Conservation (phyloP, 202 grass and related monocot species). For the Setaria italica region DNA sequence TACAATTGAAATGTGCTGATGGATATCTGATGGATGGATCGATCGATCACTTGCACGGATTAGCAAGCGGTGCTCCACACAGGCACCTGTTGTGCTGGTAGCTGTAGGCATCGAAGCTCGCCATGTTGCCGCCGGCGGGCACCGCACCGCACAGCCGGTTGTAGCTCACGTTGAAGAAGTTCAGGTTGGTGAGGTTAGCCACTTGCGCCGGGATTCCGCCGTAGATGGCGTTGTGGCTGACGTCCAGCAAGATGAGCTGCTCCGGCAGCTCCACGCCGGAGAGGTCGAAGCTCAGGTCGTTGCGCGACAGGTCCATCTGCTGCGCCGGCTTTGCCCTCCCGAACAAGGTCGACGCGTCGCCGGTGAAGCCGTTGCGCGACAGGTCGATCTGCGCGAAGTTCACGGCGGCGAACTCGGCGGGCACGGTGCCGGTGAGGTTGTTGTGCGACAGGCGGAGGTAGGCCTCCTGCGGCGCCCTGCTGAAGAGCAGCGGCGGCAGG, state of each 20-base stretch:
- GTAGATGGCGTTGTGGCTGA: constrained; percentile 52
- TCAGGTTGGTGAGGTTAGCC: not conserved
- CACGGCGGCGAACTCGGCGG: constrained; percentile 3
- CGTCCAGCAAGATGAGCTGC: constrained; percentile 1
- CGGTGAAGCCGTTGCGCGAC: constrained; percentile 41
- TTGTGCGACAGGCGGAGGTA: constrained; percentile 12
- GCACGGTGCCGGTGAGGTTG: constrained; percentile 23
- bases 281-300: constrained; percentile 44
- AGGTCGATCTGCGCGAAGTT: constrained; percentile 12
- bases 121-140: constrained; percentile 29
- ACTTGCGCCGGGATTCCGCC: constrained; percentile 40
- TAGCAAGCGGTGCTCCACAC: constrained; percentile 30
- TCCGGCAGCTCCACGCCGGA: not conserved
- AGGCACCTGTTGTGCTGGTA: constrained; percentile 47
- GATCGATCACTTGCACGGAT: constrained; percentile 15
- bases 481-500: constrained; percentile 29
- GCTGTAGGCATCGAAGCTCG: not conserved
- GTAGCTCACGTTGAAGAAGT: constrained; percentile 17
- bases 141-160: constrained; percentile 34
- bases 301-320: constrained; percentile 42
- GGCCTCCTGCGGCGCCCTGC: not conserved
- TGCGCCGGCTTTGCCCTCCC: not conserved
- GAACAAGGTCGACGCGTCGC: constrained; percentile 25
- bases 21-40: not conserved
- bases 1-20: not conserved